Conservation (phyloP, 2,329 filamentous ascomycete species). For the Thermoascus crustaceus region DNA sequence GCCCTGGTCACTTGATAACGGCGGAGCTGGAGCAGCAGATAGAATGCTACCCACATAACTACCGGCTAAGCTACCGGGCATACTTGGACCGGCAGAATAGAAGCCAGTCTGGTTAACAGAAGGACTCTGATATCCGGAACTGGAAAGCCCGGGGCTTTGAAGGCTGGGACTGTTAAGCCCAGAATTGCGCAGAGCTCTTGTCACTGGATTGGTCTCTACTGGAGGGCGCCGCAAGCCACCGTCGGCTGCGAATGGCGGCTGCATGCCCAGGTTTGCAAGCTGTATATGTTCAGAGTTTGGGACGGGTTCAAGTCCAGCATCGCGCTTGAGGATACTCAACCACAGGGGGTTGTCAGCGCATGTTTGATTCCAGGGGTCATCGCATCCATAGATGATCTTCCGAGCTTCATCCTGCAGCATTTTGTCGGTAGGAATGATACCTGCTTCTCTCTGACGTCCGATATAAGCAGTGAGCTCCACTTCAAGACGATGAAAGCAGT, state of each 20-base stretch:
- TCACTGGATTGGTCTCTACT: conserved; percentile 24
- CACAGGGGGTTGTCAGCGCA: conserved; percentile 40
- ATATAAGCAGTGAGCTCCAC: conserved; percentile 34
- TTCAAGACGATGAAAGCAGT: conserved; percentile 36
- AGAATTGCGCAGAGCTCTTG: conserved; percentile 16
- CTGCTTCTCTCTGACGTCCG: conserved; percentile 23
- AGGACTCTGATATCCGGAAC: conserved; percentile 27
- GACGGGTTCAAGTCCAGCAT: conserved; percentile 29
- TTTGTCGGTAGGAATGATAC: conserved; percentile 29
- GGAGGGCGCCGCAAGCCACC: conserved; percentile 28
- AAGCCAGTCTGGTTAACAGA: conserved; percentile 21
- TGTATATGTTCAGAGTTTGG: conserved; percentile 26
- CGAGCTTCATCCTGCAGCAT: conserved; percentile 30
- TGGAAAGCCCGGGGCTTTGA: conserved; percentile 19
- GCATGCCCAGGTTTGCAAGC: conserved; percentile 33
- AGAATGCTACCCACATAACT: conserved; percentile 29
- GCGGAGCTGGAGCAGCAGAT: conserved; percentile 17
- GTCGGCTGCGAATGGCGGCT: conserved; percentile 34
- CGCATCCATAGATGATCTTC: conserved; percentile 24
- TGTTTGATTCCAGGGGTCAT: conserved; percentile 36
- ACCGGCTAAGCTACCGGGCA: conserved; percentile 26
- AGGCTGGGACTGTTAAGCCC: conserved; percentile 10
- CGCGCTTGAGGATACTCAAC: conserved; percentile 38
- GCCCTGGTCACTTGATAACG: conserved; percentile 25
- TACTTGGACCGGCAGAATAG: conserved; percentile 28